Conservation (phyloP, 2,329 filamentous ascomycete species). For the Aspergillus brunneoviolaceus region DNA sequence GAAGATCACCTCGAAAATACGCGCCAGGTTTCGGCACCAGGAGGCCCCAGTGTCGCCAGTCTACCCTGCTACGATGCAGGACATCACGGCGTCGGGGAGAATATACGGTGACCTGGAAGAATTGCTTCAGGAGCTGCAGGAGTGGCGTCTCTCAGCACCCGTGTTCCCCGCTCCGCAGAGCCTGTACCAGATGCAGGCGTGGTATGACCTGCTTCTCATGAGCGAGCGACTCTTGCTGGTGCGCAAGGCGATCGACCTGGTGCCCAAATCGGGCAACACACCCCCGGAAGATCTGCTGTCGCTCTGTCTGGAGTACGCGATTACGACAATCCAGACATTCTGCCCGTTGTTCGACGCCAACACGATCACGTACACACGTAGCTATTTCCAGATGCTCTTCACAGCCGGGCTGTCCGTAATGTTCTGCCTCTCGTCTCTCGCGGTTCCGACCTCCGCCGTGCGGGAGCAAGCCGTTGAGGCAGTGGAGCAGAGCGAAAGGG, state of each 20-base stretch:
- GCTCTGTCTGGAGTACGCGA: constrained; percentile 38
- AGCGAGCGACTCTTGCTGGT: constrained; percentile 45
- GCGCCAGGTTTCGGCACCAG: constrained; percentile 14
- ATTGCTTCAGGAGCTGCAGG: constrained; percentile 36
- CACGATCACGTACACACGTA: constrained; percentile 47
- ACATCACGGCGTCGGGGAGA: constrained; percentile 10
- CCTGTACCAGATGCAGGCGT: constrained; percentile 47
- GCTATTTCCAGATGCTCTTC: constrained; percentile 52
- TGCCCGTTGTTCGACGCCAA: constrained; percentile 35
- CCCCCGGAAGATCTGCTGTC: constrained; percentile 35
- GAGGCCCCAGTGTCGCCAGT: not conserved
- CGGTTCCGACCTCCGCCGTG: constrained; percentile 8
- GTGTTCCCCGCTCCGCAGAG: constrained; percentile 34
- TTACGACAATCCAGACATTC: constrained; percentile 42
- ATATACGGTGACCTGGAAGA: constrained; percentile 24
- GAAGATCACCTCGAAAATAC: constrained; percentile 40
- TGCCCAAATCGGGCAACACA: constrained; percentile 35
- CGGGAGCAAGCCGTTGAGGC: constrained; percentile 14
- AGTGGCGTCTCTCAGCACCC: constrained; percentile 38
- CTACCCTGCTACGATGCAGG: not conserved
- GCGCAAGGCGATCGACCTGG: constrained; percentile 42
- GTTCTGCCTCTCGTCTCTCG: constrained; percentile 23
- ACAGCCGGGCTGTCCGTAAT: constrained; percentile 45
- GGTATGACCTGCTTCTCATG: constrained; percentile 46
- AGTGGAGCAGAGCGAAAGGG: constrained; percentile 11